A percentile compares a stretch with the other conserved stretches of the same genome.
These are phyloP conservation scores for Hypoxylon sp. DNA, from an alignment of 2,329 filamentous ascomycete species.

Conservation along the genomic window DNA sequence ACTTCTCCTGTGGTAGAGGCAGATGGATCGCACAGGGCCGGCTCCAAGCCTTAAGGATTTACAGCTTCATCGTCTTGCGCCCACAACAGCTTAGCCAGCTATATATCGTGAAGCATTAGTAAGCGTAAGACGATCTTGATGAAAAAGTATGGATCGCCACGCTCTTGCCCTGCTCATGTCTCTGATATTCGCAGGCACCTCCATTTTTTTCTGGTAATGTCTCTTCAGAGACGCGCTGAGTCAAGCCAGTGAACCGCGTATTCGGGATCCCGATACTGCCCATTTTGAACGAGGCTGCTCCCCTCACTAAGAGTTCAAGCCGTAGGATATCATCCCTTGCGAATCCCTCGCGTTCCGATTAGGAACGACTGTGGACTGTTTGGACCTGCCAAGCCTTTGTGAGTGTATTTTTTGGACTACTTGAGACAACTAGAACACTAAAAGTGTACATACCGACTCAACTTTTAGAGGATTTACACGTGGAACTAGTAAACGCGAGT, in stretches of 20 bases:
- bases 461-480: conserved; percentile 16
- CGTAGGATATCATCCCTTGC: conserved; percentile 28
- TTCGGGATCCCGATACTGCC: conserved; percentile 11
- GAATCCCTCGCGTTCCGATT: conserved; percentile 37
- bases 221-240: background rate
- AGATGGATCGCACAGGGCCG: conserved; percentile 13
- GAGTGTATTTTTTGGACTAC: conserved; percentile 25
- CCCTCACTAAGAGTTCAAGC: conserved; percentile 27
- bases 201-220: conserved; percentile 7
- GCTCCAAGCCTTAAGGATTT: conserved; percentile 14
- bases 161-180: background rate
- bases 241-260: conserved; percentile 17
- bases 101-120: background rate
- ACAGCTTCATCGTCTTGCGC: conserved; percentile 14
- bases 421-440: conserved; percentile 36
- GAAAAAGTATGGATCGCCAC: conserved; percentile 13
- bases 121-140: conserved; percentile 4
- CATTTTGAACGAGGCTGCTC: conserved; percentile 16
- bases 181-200: background rate
- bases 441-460: conserved; percentile 18
- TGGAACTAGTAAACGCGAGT: conserved; percentile 9
- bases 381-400: conserved; percentile 32
- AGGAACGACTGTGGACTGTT: conserved; percentile 22
- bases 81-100: conserved; percentile 5
- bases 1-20: conserved; percentile 16